Evolutionary conservation across 768 basidiomycete genomes (phyloP).

Genomic region (Lyophyllum shimeji): DNA sequence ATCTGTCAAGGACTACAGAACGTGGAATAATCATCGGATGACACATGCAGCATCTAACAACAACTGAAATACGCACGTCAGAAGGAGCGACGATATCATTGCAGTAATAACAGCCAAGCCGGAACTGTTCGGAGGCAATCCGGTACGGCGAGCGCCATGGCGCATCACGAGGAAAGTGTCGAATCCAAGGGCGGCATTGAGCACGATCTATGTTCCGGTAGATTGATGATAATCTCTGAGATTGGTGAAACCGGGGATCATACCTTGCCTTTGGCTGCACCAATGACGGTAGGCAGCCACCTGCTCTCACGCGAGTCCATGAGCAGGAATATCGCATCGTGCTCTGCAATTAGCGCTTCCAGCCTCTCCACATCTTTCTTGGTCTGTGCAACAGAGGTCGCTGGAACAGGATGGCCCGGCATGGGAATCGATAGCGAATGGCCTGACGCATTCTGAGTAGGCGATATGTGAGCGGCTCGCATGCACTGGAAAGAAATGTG

Average conservation of each 20-base stretch:
- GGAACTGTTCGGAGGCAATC: constrained; percentile 27
- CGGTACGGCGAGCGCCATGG: constrained; percentile 68
- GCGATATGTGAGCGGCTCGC: background rate
- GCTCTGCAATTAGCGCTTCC: constrained; percentile 75
- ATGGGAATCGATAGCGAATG: constrained; percentile 85
- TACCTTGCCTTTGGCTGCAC: constrained; percentile 83
- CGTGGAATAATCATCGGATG: too few species aligned
- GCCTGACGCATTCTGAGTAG: constrained; percentile 75
- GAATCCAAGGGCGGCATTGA: constrained; percentile 95
- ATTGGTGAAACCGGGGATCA: constrained; percentile 1
- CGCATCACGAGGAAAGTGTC: constrained; percentile 97
- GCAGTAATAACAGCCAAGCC: constrained; percentile 95
- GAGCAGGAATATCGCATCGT: constrained; percentile 89
- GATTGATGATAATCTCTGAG: background rate
- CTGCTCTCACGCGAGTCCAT: constrained; percentile 99
- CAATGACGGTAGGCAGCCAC: constrained; percentile 93
- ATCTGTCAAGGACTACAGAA: constrained; percentile 53
- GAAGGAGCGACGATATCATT: constrained; percentile 97
- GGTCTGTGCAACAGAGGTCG: constrained; percentile 50
- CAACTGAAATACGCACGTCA: constrained; percentile 54
- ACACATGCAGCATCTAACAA: too few species aligned
- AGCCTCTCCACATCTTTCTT: constrained; percentile 70
- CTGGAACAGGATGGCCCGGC: constrained; percentile 90
- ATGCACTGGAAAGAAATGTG: background rate
- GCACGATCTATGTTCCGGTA: constrained; percentile 60